Evolutionary conservation across 352 stramenopile species (phyloP), one percentile per base, ranked within the genome.

Genomic region (Phytophthora palmivora): DNA sequence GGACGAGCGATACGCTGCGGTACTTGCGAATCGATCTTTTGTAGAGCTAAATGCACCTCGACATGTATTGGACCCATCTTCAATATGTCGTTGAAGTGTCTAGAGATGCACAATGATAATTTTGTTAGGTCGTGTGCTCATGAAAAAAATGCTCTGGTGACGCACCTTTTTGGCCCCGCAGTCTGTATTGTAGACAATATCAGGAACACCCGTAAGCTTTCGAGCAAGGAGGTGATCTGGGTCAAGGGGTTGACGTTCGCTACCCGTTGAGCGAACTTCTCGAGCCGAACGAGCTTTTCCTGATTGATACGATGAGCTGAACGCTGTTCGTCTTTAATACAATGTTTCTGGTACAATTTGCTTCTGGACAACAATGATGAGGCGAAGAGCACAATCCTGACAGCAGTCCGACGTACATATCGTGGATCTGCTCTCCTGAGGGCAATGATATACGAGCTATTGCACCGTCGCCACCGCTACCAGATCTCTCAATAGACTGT

Each of bases 351-450:
- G 48, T 88, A 84, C 24, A 92, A 45, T 44, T 90, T 89, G 67
- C 70, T 85, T 84, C 79, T 89, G 26, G n/a, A 54, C 4, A 22
- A 10, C 14, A 46, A 24, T 43, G 21, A 11, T 36, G 6, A 37
- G 19, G 19, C 15, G 21, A 11, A 39, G 9, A n/a, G 16, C 11
- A 33, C 4, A 18, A 43, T 16, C 18, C 41, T 43, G 16, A 46
- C 22, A 36, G 22, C 16, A 18, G 5, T 63, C 12, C 6, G 4
- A 58, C 70, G 57, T 64, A 88, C 77, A 91, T 91, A 42, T 91
- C 79, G 67, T 88, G 77, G 58, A 91, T 89, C 59, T 88, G 77
- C 24, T 91, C 79, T 42, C 79, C 82, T 33, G 85, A 89, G 7
- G 79, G 82, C 15, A 89, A 46, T 16, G 70, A 84, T 45, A 89